These are phyloP conservation scores for Pulveroboletus ridleyi DNA, from an alignment of 1,284 basidiomycete genomes.

Conservation along the genomic window DNA sequence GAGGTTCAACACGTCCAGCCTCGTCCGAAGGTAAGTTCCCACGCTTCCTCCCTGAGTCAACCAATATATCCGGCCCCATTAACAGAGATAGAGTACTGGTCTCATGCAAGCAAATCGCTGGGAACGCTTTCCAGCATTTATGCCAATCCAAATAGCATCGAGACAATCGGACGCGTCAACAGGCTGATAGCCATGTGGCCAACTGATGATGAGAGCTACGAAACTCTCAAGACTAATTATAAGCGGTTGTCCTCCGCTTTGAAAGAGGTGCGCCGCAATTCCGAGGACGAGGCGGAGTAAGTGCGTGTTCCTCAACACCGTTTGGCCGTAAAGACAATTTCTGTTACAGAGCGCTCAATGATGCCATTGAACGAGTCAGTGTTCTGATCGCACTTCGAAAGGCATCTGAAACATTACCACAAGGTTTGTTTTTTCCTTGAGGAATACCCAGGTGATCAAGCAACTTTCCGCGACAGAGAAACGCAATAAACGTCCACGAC, in stretches of 20 bases:
- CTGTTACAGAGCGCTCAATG: slow-evolving; percentile 64
- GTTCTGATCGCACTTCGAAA: slow-evolving; percentile 75
- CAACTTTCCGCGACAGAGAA: slow-evolving; percentile 53
- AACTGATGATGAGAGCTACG: slow-evolving; percentile 74
- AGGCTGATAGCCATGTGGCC: slow-evolving; percentile 75
- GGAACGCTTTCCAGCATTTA: slow-evolving; percentile 59
- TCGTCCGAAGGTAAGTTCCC: slow-evolving; percentile 43
- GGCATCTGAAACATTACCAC: slow-evolving; percentile 63
- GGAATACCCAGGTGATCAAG: slow-evolving; percentile 5
- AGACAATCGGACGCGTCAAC: slow-evolving; percentile 74
- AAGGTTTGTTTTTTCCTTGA: slow-evolving; percentile 49
- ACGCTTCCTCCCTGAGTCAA: slow-evolving; percentile 23
- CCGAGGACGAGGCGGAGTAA: slow-evolving; percentile 72
- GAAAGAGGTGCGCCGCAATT: slow-evolving; percentile 61
- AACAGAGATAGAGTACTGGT: slow-evolving; percentile 75
- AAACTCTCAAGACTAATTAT: slow-evolving; percentile 64
- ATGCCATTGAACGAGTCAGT: slow-evolving; percentile 70
- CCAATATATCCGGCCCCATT: slow-evolving; percentile 13
- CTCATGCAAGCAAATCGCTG: slow-evolving; percentile 64
- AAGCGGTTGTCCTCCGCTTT: slow-evolving; percentile 67
- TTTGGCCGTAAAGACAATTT: slow-evolving; percentile 18
- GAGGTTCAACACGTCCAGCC: slow-evolving; percentile 38
- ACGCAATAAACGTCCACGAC: slow-evolving; percentile 75
- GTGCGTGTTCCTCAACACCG: slow-evolving; percentile 28
- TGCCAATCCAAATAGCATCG: slow-evolving; percentile 52